Evolutionary conservation across 768 basidiomycete genomes (phyloP), one percentile per base, ranked within the genome.

Genomic region (Gloeophyllum trabeum): DNA sequence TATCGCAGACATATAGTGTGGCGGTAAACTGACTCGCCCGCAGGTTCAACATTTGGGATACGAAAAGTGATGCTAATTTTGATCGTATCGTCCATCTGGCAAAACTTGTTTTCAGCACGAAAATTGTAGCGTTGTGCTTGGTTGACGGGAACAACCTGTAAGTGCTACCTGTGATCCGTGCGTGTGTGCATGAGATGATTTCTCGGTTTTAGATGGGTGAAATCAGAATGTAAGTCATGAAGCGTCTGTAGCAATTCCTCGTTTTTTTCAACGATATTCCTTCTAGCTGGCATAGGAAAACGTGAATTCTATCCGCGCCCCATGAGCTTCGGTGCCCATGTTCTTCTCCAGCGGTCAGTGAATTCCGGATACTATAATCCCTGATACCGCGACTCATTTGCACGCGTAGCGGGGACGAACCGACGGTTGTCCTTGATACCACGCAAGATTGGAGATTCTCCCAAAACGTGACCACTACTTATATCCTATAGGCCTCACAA

Each of bases 21-120:
- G 28, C 28, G 10, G 16, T 32, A 10, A 16, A 32, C 10, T 16
- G 16, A 47, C 19, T 24, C 28, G 23, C 16, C 37, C 16, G 10
- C 47, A 86, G 88, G 49, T 93, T 89, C 65, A 90, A 91, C 51
- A 84, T 96, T 39, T 81, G 89, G 74, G 77, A 86, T 48, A 92
- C 90, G 0, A 78, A 79, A 13, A 68, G 80, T 6, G 93, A 97
- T 57, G 66, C 76, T 47, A 93, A 94, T 56, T 96, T 97, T 55
- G 92, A 96, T 59, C 76, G 93, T 14, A 93, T 96, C 49, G 87
- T 81, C 13, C 90, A 94, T 57, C 73, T 97, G 21, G 86, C 85
- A 30, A 93, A 93, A 62, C 66, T 96, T 30, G 93, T 97, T 5
- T 97, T 97, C 61, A 84, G 73, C 53, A 86, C 91, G 2, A 87